Evolutionary conservation across 2,329 filamentous ascomycete species (phyloP).

Genomic region (Drechslerella stenobrocha): DNA sequence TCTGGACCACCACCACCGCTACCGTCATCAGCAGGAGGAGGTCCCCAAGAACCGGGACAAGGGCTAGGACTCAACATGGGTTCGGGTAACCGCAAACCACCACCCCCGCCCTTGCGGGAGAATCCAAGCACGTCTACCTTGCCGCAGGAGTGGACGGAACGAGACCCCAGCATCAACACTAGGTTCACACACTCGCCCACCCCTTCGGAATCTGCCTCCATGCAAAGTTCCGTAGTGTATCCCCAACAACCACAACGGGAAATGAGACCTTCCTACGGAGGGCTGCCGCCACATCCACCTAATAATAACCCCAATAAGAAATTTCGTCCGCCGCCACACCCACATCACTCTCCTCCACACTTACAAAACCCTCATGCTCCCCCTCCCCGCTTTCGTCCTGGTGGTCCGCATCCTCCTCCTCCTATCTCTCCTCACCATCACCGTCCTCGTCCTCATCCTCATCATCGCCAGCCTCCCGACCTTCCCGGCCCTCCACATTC

Average conservation of each 20-base stretch:
- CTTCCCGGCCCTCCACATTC: conserved; percentile 12
- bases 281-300: conserved; percentile 16
- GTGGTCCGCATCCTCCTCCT: conserved; percentile 18
- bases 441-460: conserved; percentile 26
- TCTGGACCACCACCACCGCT: conserved; percentile 9
- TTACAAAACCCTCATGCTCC: conserved; percentile 33
- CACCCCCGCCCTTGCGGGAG: conserved; percentile 47
- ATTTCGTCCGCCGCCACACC: conserved; percentile 29
- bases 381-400: conserved; percentile 15
- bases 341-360: conserved; percentile 24
- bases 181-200: conserved; percentile 47
- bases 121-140: conserved; percentile 47
- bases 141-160: conserved; percentile 47
- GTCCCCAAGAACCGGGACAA: neutral
- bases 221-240: conserved; percentile 49
- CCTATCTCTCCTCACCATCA: conserved; percentile 18
- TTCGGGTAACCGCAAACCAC: conserved; percentile 28
- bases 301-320: conserved; percentile 20
- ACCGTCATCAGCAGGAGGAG: neutral
- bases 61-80: conserved; percentile 6
- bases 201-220: conserved; percentile 48
- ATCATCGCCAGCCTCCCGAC: conserved; percentile 13
- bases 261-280: conserved; percentile 30
- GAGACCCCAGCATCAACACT: conserved; percentile 47
- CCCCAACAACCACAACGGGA: conserved; percentile 46